Percentiles rank a stretch among this genome's conserved stretches.
Conservation (phyloP, 768 basidiomycete genomes). For the Suillus cothurnatus region DNA sequence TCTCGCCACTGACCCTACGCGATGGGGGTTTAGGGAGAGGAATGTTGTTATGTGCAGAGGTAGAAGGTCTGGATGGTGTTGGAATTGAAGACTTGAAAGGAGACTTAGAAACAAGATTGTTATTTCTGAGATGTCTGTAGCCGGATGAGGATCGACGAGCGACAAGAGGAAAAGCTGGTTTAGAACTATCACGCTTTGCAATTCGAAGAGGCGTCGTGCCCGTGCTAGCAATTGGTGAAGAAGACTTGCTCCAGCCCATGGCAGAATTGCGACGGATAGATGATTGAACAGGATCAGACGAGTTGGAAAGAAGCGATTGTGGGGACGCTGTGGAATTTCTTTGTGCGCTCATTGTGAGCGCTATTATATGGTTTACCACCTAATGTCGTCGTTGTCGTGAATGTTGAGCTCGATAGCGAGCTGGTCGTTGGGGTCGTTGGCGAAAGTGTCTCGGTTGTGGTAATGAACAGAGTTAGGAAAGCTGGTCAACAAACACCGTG, state of each 20-base stretch:
- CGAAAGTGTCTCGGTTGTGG: constrained; percentile 14
- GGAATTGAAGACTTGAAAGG: constrained; percentile 76
- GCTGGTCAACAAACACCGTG: constrained; percentile 25
- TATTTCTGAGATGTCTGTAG: constrained; percentile 75
- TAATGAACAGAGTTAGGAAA: constrained; percentile 2
- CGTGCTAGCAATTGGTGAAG: constrained; percentile 24
- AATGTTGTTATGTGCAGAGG: constrained; percentile 16
- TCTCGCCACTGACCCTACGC: constrained; percentile 73
- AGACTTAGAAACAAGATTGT: constrained; percentile 83
- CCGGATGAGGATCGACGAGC: constrained; percentile 76
- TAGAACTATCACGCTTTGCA: constrained; percentile 38
- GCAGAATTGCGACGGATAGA: constrained; percentile 66
- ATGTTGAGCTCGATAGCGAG: constrained; percentile 15
- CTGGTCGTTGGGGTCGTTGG: constrained; percentile 12
- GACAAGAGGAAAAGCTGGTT: constrained; percentile 48
- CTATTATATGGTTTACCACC: constrained; percentile 13
- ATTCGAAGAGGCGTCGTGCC: constrained; percentile 71
- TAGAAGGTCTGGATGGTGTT: constrained; percentile 39
- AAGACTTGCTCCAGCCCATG: constrained; percentile 45
- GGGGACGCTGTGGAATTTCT: constrained; percentile 35
- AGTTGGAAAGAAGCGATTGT: constrained; percentile 55
- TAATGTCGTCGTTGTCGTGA: constrained; percentile 21
- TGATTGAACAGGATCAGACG: constrained; percentile 64
- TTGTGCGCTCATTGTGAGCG: constrained; percentile 32
- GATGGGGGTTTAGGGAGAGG: constrained; percentile 17